phyloP scores from a whole-genome alignment of 2,329 filamentous ascomycete genomes.

The Scedosporium apiospermum region DNA sequence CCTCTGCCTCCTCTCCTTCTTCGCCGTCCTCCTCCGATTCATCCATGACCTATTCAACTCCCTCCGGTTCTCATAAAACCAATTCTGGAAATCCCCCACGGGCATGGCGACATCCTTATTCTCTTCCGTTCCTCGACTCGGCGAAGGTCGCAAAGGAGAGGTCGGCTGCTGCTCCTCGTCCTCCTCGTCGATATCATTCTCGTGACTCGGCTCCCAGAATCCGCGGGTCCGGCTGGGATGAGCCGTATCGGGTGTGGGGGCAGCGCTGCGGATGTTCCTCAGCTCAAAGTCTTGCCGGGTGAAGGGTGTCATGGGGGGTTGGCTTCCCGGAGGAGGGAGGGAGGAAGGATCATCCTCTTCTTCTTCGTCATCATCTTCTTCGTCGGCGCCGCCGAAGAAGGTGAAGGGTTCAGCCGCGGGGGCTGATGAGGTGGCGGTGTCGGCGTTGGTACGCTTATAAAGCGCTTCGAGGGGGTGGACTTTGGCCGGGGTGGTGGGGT shows the following conservation, averaged over 20 bases:
- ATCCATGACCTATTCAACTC: constrained; percentile 60
- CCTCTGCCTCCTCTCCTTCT: constrained; percentile 58
- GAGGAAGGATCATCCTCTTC: constrained; percentile 32
- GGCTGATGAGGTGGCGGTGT: constrained; percentile 23
- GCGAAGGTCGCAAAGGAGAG: background rate
- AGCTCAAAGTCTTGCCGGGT: constrained; percentile 69
- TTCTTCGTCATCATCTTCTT: constrained; percentile 31
- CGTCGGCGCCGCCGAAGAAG: constrained; percentile 58
- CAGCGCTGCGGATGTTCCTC: constrained; percentile 72
- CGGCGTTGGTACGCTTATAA: constrained; percentile 63
- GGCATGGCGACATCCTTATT: constrained; percentile 12
- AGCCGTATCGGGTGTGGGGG: constrained; percentile 90
- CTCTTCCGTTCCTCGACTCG: constrained; percentile 11
- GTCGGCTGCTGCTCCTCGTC: constrained; percentile 29
- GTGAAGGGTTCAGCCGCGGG: constrained; percentile 51
- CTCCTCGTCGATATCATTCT: constrained; percentile 34
- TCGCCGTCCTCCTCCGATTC: constrained; percentile 49
- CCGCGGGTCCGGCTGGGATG: constrained; percentile 57
- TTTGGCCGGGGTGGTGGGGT: constrained; percentile 34
- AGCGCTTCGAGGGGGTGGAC: constrained; percentile 86
- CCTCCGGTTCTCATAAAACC: constrained; percentile 59
- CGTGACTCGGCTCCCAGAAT: constrained; percentile 40
- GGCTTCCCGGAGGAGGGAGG: constrained; percentile 12
- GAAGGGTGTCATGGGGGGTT: constrained; percentile 70
- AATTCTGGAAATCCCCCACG: constrained; percentile 50